phyloP scores from a whole-genome alignment of 345 rosid genomes.

The Syzygium oleosum region DNA sequence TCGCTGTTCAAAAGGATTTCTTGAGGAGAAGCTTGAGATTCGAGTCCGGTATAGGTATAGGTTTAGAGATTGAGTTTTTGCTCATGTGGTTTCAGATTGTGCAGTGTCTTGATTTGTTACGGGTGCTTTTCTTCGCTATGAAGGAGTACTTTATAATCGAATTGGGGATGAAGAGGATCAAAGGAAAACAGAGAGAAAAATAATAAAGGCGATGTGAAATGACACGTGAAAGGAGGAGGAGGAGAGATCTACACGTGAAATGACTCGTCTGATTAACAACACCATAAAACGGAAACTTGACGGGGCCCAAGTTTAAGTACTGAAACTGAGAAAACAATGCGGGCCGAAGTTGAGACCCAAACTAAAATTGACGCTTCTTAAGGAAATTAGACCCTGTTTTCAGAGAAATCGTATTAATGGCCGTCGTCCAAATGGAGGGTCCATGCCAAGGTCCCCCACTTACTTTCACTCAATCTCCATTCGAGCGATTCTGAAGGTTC shows the following conservation, averaged over 20 bases:
- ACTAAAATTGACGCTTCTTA: rapidly evolving
- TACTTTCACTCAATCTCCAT: background rate
- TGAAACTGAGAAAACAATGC: background rate
- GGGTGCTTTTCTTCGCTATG: background rate
- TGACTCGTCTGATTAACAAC: background rate
- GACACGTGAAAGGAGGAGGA: background rate
- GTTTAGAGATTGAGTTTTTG: background rate
- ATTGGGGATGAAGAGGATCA: rapidly evolving
- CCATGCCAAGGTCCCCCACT: background rate
- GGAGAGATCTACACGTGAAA: background rate
- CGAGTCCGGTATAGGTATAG: no score
- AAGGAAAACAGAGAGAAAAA: background rate
- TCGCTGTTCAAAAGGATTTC: no score
- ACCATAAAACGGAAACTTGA: background rate
- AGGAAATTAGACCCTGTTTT: background rate
- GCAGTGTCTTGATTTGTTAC: background rate
- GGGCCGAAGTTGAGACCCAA: rapidly evolving
- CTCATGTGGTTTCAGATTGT: background rate
- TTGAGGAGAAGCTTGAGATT: background rate
- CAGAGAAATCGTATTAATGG: background rate
- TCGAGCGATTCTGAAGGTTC: background rate
- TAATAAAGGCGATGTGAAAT: background rate
- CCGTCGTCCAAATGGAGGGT: background rate
- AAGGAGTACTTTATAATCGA: background rate
- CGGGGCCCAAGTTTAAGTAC: background rate